These are phyloP conservation scores for Alternaria dauci DNA, from an alignment of 2,329 filamentous ascomycete species.

Conservation along the genomic window DNA sequence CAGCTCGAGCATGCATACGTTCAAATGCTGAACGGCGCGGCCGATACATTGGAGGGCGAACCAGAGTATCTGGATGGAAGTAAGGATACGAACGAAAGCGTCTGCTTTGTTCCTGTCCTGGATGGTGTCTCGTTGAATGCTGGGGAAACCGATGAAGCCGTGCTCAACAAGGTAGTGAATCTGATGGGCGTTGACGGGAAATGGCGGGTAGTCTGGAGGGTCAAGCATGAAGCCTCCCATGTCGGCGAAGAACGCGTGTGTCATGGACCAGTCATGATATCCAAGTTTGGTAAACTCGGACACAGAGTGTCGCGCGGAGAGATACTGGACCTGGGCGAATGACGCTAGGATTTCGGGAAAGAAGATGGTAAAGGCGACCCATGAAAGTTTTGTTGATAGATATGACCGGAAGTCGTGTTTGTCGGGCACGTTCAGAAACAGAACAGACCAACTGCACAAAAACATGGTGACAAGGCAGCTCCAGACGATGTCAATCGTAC, in stretches of 20 bases:
- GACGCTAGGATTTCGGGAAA: background rate
- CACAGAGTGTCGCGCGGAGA: background rate
- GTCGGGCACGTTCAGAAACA: background rate
- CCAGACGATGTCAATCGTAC: background rate
- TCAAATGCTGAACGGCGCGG: background rate
- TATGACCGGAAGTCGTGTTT: background rate
- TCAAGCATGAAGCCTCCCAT: background rate
- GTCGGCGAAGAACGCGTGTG: background rate
- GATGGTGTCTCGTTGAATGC: background rate
- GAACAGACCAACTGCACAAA: background rate
- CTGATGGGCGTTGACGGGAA: background rate
- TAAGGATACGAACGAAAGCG: background rate
- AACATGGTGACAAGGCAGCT: background rate
- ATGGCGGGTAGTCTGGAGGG: background rate
- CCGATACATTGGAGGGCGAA: background rate
- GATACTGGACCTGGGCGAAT: background rate
- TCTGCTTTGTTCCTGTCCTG: background rate
- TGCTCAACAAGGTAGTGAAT: background rate
- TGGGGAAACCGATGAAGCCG: background rate
- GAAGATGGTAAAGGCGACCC: background rate
- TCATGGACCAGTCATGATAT: background rate
- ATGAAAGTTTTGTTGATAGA: background rate
- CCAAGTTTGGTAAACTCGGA: background rate
- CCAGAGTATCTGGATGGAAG: background rate
- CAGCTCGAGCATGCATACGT: background rate